phyloP scores from a whole-genome alignment of 306 rosid species.

The Canavalia gladiata region DNA sequence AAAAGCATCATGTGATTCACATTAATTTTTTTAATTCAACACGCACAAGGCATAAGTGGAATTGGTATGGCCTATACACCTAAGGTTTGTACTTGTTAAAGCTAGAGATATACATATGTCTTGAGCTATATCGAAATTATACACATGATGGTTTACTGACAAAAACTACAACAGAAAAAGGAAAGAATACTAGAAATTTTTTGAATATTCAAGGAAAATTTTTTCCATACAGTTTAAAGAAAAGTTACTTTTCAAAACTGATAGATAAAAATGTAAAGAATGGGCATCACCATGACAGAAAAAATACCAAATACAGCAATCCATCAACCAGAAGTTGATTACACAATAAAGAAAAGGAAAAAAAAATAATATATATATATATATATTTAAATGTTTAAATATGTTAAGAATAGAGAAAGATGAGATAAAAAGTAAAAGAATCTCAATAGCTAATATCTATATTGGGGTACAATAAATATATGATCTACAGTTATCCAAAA shows the following conservation, averaged over 20 bases:
- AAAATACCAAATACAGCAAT: neutral
- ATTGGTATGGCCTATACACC: conserved; percentile 17
- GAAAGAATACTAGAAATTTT: neutral
- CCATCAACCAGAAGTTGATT: neutral
- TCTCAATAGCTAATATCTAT: too few species aligned
- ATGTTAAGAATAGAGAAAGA: too few species aligned
- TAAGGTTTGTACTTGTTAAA: neutral
- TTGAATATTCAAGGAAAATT: neutral
- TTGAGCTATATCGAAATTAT: neutral
- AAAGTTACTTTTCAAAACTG: neutral
- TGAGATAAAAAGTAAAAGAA: too few species aligned
- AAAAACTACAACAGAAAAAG: neutral
- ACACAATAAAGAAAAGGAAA: neutral
- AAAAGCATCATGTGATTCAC: neutral
- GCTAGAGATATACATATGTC: neutral
- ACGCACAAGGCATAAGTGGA: neutral
- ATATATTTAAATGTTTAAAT: neutral
- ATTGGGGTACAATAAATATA: too few species aligned
- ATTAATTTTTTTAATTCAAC: neutral
- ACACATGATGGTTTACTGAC: neutral
- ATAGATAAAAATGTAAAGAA: neutral
- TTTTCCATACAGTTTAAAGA: neutral
- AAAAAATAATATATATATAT: neutral
- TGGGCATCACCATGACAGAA: neutral
- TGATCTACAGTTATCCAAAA: too few species aligned